Evolutionary conservation across 2,329 filamentous ascomycete species (phyloP).

Genomic region (Diplodia mutila): DNA sequence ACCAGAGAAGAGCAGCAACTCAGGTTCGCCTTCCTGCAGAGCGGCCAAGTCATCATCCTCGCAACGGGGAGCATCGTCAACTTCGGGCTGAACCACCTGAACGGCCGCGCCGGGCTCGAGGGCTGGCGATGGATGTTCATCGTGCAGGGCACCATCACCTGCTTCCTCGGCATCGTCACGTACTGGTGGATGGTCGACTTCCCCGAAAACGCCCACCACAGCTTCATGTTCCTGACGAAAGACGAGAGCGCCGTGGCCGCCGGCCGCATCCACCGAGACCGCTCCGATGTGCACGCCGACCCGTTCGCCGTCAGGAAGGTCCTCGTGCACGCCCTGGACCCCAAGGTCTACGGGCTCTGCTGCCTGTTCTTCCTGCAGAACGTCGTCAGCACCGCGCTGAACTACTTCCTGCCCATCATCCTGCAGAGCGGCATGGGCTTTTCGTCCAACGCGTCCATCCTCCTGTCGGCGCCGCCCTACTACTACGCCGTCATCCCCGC

Average conservation of each 20-base stretch:
- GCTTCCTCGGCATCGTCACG: slow-evolving; percentile 61
- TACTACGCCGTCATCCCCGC: slow-evolving; percentile 69
- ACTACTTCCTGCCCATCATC: slow-evolving; percentile 68
- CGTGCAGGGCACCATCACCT: slow-evolving; percentile 65
- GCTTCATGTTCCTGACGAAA: slow-evolving; percentile 61
- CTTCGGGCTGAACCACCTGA: slow-evolving; percentile 67
- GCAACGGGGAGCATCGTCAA: slow-evolving; percentile 70
- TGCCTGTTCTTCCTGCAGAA: slow-evolving; percentile 69
- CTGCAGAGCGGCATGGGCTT: slow-evolving; percentile 54
- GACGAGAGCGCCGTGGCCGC: slow-evolving; percentile 62
- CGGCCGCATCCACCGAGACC: slow-evolving; percentile 62
- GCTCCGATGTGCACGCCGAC: slow-evolving; percentile 62
- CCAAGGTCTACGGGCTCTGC: slow-evolving; percentile 68
- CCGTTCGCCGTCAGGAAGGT: slow-evolving; percentile 61
- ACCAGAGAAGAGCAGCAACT: slow-evolving; percentile 67
- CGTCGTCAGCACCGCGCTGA: slow-evolving; percentile 66
- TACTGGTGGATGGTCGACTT: slow-evolving; percentile 76
- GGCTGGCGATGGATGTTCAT: slow-evolving; percentile 74
- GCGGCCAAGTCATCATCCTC: slow-evolving; percentile 66
- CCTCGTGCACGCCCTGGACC: slow-evolving; percentile 60
- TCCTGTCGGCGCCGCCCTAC: slow-evolving; percentile 69
- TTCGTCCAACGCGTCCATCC: slow-evolving; percentile 51
- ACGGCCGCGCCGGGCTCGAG: slow-evolving; percentile 59
- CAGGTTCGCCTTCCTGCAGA: slow-evolving; percentile 67
- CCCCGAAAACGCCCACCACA: slow-evolving; percentile 62